phyloP scores from a whole-genome alignment of 176 grass and related monocot genomes.

The Musa troglodytarum region DNA sequence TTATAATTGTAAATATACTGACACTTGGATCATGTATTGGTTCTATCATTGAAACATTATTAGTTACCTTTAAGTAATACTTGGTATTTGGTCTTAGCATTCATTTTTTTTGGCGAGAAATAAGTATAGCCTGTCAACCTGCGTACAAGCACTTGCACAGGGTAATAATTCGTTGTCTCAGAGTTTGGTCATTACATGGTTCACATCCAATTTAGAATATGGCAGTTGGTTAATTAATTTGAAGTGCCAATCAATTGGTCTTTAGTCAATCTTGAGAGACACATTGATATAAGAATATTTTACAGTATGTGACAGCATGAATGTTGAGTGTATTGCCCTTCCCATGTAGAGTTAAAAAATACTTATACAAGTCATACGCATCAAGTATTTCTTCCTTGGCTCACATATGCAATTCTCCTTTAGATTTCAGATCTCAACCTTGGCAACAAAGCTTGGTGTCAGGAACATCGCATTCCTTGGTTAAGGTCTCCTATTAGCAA shows the following conservation, averaged over 20 bases:
- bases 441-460: constrained; percentile 96
- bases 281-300: not conserved
- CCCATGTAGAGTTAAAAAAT: not conserved
- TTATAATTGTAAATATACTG: not conserved
- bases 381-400: not conserved
- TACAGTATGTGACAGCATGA: not conserved
- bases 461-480: constrained; percentile 97
- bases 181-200: not conserved
- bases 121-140: not conserved
- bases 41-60: not conserved
- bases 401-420: not conserved
- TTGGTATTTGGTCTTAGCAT: not conserved
- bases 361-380: not conserved
- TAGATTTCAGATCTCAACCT: constrained; percentile 92
- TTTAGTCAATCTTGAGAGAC: not conserved
- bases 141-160: too few species aligned
- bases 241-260: not conserved
- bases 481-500: constrained; percentile 68
- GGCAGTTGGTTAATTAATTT: not conserved
- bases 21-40: not conserved
- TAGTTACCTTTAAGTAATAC: not conserved
- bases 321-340: too few species aligned
- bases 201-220: not conserved
- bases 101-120: not conserved
- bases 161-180: not conserved